Conservation (phyloP, 257 asterid genomes). For the Salvia hispanica region DNA sequence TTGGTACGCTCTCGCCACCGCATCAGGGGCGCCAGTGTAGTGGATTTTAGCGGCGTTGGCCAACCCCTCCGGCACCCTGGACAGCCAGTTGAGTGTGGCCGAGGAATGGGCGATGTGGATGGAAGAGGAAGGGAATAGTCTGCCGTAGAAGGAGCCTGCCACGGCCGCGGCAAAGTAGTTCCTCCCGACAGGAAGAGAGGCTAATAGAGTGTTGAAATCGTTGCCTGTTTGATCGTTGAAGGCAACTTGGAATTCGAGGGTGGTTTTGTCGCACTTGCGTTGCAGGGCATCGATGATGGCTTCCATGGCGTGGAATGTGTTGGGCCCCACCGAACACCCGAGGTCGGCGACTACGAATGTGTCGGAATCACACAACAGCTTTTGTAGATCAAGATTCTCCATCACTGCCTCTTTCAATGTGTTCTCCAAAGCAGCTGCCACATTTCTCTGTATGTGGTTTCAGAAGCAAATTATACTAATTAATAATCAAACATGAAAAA, state of each 20-base stretch:
- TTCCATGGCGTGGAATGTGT: conserved; percentile 2
- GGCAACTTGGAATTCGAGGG: neutral
- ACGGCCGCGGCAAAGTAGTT: neutral
- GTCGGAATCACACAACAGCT: neutral
- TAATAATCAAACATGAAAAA: no score
- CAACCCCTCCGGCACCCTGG: neutral
- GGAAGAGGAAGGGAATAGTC: neutral
- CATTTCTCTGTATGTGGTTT: neutral
- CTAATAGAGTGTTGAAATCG: conserved; percentile 18
- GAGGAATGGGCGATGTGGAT: conserved; percentile 1
- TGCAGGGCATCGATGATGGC: neutral
- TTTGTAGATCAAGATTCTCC: neutral
- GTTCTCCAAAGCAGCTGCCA: neutral
- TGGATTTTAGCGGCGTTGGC: neutral
- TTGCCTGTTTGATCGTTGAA: neutral
- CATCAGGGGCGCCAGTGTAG: neutral
- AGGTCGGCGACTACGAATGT: neutral
- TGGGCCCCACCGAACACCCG: conserved; percentile 4
- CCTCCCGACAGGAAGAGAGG: neutral
- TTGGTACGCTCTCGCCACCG: conserved; percentile 6
- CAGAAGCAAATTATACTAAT: no score
- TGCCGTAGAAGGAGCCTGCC: neutral
- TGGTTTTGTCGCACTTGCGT: neutral
- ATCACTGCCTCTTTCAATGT: neutral
- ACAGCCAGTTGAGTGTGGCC: neutral